phyloP scores from a whole-genome alignment of 2,329 filamentous ascomycete genomes.

The Beauveria brongniartii region DNA sequence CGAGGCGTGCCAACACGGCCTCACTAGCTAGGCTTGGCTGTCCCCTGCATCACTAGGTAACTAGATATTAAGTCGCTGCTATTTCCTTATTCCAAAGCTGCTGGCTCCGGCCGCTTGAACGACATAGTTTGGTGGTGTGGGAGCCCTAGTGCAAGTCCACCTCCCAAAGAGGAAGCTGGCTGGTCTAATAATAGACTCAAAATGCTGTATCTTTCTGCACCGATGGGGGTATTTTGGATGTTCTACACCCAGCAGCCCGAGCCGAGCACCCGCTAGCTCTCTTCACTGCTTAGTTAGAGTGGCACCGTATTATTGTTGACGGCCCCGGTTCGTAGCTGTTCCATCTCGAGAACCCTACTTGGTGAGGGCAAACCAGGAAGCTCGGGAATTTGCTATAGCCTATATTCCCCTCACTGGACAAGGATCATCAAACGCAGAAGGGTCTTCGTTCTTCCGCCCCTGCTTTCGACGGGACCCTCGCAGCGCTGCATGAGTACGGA shows the following conservation, averaged over 20 bases:
- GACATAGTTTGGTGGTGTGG: neutral
- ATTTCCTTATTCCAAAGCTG: neutral
- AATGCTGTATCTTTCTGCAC: neutral
- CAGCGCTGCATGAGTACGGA: neutral
- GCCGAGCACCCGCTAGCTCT: conserved; percentile 6
- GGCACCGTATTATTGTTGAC: neutral
- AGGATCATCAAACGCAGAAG: neutral
- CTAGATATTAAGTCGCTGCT: neutral
- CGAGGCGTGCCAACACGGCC: neutral
- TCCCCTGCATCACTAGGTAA: neutral
- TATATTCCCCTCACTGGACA: neutral
- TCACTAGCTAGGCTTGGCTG: neutral
- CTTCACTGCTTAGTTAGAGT: neutral
- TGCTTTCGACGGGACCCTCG: neutral
- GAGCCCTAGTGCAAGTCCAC: conserved; percentile 11
- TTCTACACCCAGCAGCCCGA: neutral
- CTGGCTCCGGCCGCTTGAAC: neutral
- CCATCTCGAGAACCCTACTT: neutral
- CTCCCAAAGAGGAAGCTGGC: conserved; percentile 12
- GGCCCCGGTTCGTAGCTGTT: neutral
- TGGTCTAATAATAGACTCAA: conserved; percentile 10
- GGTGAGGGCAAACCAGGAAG: neutral
- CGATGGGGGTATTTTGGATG: neutral
- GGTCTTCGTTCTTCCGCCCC: neutral
- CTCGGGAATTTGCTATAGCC: neutral